Base-by-base conservation (phyloP, 192 early-diverging fungal genomes). In the Chytriomyces sp. region DNA sequence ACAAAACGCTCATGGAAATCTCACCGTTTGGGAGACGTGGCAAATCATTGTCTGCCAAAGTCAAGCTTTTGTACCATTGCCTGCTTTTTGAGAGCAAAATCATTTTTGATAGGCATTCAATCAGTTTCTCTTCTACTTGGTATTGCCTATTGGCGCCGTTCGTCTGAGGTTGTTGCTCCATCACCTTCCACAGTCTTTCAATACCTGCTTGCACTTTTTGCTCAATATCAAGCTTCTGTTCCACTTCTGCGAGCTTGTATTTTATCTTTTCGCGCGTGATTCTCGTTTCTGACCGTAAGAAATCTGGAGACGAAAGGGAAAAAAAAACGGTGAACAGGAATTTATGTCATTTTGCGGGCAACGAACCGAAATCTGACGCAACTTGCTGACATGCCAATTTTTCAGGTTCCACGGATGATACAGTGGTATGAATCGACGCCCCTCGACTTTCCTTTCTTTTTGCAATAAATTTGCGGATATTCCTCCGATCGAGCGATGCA, bases 191-290 rank as follows among this genome's bases (percentile, higher is more conserved):
- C 82, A 96, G 89, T 45, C 89, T 85, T 77, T 94, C 89, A 10
- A 91, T 93, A 45, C 94, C 95, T 28, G 89, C 91, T 70, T 90
- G 85, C 35, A 99, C 90, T 82, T 96, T 96, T 77, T 87, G 90
- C 85, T 99, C 98, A 23, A 98, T 91, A 66, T 95, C 92, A 16
- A 98, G 89, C 82, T 98, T 97, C 77, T 90, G 91, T 48, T 91
- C 91, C 45, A 97, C 86, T 79, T 97, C 94, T 47, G 91, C 89
- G 24, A 98, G 84, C 81, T 94, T 94, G 80, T 82, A 88, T 57
- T 77, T 77, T 13, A 90, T 81, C 59, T 89, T 90, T 46, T 79
- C 85, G 7, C 76, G 66, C 13, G 87, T 85, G 28, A 89, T 75
- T 5, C 80, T 65, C 28, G 81, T 82, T 63, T 90, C 86, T 57